phyloP scores from a whole-genome alignment of 2,329 filamentous ascomycete genomes.

The Fusarium concolor region DNA sequence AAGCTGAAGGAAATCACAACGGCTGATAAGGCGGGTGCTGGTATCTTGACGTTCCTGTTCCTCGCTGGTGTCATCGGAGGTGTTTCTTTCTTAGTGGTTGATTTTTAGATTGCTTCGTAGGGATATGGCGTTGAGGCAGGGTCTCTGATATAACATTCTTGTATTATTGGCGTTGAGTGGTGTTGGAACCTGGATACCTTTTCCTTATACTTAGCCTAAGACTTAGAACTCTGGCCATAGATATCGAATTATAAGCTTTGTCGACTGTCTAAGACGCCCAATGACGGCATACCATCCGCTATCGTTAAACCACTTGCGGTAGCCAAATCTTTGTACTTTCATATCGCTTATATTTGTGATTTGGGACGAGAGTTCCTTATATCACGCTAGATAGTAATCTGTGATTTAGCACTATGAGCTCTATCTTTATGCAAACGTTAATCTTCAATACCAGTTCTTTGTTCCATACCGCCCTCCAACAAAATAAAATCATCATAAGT shows the following conservation, averaged over 20 bases:
- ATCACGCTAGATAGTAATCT: not conserved
- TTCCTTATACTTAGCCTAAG: not conserved
- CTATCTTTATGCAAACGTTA: not conserved
- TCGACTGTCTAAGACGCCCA: not conserved
- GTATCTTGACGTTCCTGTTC: slow-evolving; percentile 65
- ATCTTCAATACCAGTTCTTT: too few species aligned
- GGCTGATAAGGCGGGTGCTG: slow-evolving; percentile 66
- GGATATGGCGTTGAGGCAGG: slow-evolving; percentile 3
- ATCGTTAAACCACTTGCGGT: not conserved
- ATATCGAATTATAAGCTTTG: not conserved
- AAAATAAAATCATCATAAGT: not conserved
- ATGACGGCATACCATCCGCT: not conserved
- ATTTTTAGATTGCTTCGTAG: slow-evolving; percentile 1
- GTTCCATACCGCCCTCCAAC: not conserved
- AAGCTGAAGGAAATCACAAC: slow-evolving; percentile 54
- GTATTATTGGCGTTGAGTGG: slow-evolving; percentile 15
- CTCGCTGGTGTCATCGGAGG: slow-evolving; percentile 62
- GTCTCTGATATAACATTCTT: not conserved
- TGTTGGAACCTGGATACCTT: slow-evolving; percentile 12
- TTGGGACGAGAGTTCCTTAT: not conserved
- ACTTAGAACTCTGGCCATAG: not conserved
- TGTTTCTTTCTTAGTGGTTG: slow-evolving; percentile 52
- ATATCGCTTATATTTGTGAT: not conserved
- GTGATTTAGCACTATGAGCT: too few species aligned
- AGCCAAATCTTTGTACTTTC: not conserved